A percentile compares a stretch with the other conserved stretches of the same genome.
Evolutionary conservation across 2,329 filamentous ascomycete genomes (phyloP).

Genomic region (Colletotrichum musae): DNA sequence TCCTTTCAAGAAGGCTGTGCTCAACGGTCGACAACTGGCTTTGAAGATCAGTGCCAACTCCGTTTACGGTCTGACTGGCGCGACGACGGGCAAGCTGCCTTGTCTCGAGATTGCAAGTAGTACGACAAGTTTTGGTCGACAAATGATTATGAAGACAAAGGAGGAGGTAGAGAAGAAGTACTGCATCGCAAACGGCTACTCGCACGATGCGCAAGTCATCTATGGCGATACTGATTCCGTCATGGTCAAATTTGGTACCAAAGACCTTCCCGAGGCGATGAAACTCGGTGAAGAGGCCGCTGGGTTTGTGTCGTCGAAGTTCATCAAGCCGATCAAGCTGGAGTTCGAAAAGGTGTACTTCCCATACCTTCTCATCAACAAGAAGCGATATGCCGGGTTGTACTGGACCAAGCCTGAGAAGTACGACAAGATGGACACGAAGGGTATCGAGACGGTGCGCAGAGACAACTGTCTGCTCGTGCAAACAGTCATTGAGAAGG

Average conservation of each 20-base stretch:
- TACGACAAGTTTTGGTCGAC: slow-evolving; percentile 95
- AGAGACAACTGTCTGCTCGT: slow-evolving; percentile 96
- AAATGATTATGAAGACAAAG: slow-evolving; percentile 99
- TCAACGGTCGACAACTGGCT: slow-evolving; percentile 97
- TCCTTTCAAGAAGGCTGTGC: slow-evolving; percentile 96
- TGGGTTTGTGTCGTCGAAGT: slow-evolving; percentile 89
- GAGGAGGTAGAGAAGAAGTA: slow-evolving; percentile 93
- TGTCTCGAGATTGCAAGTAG: slow-evolving; percentile 96
- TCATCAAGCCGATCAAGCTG: slow-evolving; percentile 96
- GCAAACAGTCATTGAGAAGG: slow-evolving; percentile 97
- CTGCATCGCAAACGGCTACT: slow-evolving; percentile 93
- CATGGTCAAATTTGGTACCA: slow-evolving; percentile 98
- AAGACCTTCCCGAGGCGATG: slow-evolving; percentile 90
- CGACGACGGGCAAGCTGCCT: slow-evolving; percentile 94
- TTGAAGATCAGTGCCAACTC: slow-evolving; percentile 98
- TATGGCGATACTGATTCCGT: slow-evolving; percentile 99
- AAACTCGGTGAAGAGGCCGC: slow-evolving; percentile 95
- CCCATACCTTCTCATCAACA: slow-evolving; percentile 98
- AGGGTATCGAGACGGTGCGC: slow-evolving; percentile 98
- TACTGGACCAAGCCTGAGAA: slow-evolving; percentile 97
- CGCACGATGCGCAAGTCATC: slow-evolving; percentile 94
- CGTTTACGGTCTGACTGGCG: slow-evolving; percentile 97
- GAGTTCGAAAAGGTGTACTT: slow-evolving; percentile 99
- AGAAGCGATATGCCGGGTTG: slow-evolving; percentile 98
- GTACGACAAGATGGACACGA: slow-evolving; percentile 99